Base-by-base conservation (phyloP, 139 green algal genomes). In the Picochlorum sp. region DNA sequence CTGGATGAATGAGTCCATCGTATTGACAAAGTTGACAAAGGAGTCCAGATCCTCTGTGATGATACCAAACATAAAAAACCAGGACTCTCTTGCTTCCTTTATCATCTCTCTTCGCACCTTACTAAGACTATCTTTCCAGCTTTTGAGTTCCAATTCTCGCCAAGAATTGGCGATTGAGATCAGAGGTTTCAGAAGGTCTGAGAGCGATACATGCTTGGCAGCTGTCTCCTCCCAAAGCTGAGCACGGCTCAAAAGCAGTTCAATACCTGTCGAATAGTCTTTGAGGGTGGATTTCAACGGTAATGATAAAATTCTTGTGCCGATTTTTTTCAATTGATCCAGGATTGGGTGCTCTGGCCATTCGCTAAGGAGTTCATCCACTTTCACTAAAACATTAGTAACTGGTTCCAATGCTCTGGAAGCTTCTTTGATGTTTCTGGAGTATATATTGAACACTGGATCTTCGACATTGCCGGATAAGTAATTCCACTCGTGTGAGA, bases 211-310 rank as follows among this genome's bases (percentile, higher is more conserved):
- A 54, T 92, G 82, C 31, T 72, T 76, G 7, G 93, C 90, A 1
- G 93, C 93, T 3, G 83, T 90, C 66, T 97, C 84, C 82, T 99
- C 87, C 94, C 93, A 97, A 23, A 92, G 68, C 77, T 95, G 86
- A 9, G 81, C 78, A 2, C 83, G 66, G 11, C 80, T 76, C 49
- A 99, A 78, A 61, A 98, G 80, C 69, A 98, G 81, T 84, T 99
- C 94, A 68, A 97, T 52, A 0, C 94, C 94, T 1, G 87, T 95
- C 52, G 97, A 67, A 4, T 82, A 80, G 10, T 79, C 60, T 75
- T 95, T 95, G 6, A 98, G 78, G 6, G 91, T 86, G 0, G 67
- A 56, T 1, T 62, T 62, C 16, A 86, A 59, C 2, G 86, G 77
- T 75, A 95, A 56, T 62, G 45, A 63, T 52, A 94, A 74, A 60